Conservation (phyloP, 495 filamentous ascomycete species). For the Xylaria nigripes region DNA sequence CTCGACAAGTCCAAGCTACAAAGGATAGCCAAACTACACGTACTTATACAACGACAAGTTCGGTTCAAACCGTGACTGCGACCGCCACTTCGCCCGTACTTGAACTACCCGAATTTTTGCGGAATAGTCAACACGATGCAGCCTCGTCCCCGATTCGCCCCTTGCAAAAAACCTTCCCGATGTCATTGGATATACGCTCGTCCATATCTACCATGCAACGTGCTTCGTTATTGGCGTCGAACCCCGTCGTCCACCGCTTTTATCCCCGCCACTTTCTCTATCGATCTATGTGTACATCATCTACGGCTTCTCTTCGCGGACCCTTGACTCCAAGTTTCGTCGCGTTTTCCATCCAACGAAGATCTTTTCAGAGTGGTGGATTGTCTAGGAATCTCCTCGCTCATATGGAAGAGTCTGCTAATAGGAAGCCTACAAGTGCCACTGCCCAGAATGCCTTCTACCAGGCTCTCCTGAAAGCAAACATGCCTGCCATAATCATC, state of each 20-base stretch:
- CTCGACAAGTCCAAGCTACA: conserved; percentile 2
- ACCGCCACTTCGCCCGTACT: conserved; percentile 7
- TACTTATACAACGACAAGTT: neutral
- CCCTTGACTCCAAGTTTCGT: conserved; percentile 15
- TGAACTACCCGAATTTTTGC: conserved; percentile 36
- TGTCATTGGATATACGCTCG: conserved; percentile 27
- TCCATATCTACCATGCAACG: conserved; percentile 24
- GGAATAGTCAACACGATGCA: conserved; percentile 20
- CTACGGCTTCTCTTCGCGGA: conserved; percentile 11
- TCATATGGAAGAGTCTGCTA: conserved; percentile 71
- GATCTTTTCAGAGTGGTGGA: conserved; percentile 34
- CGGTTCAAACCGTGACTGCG: conserved; percentile 6
- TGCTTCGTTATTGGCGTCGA: conserved; percentile 19
- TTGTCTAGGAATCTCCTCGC: conserved; percentile 43
- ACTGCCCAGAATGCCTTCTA: conserved; percentile 90
- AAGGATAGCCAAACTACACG: neutral
- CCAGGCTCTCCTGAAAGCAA: conserved; percentile 76
- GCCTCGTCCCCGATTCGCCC: conserved; percentile 6
- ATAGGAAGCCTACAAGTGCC: conserved; percentile 79
- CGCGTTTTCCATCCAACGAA: conserved; percentile 19
- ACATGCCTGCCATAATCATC: conserved; percentile 85
- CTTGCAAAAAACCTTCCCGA: conserved; percentile 15
- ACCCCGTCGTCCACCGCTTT: conserved; percentile 18
- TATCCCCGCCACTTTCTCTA: conserved; percentile 11
- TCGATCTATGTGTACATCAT: conserved; percentile 24